These are phyloP conservation scores for Backusella circina DNA, from an alignment of 192 early-diverging fungal genomes.

Conservation along the genomic window DNA sequence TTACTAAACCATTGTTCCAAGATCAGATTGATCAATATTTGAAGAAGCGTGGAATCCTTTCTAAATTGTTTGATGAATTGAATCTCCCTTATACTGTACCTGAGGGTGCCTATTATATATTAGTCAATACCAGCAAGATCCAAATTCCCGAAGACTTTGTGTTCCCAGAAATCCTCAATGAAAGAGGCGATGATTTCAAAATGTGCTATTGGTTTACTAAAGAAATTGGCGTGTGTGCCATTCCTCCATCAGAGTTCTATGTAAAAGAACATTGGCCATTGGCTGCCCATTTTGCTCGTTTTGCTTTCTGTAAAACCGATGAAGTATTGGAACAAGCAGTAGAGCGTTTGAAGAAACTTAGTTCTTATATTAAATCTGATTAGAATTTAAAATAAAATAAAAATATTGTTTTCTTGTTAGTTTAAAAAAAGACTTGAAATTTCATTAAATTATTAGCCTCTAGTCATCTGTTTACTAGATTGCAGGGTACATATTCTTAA, in stretches of 20 bases:
- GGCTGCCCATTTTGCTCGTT: constrained; percentile 75
- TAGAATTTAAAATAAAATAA: not conserved
- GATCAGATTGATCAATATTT: constrained; percentile 67
- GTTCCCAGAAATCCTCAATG: constrained; percentile 51
- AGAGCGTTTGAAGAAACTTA: constrained; percentile 59
- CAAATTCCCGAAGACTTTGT: constrained; percentile 58
- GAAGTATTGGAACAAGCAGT: constrained; percentile 76
- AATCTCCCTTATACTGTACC: constrained; percentile 80
- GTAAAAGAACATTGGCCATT: constrained; percentile 58
- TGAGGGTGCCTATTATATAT: constrained; percentile 91
- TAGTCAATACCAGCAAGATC: constrained; percentile 76
- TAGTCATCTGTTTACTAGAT: not conserved
- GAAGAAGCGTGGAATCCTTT: constrained; percentile 69
- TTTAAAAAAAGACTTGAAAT: not conserved
- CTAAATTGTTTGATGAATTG: constrained; percentile 57
- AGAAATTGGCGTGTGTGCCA: constrained; percentile 86
- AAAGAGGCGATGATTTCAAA: constrained; percentile 71
- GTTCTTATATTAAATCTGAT: constrained; percentile 40
- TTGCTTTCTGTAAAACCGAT: constrained; percentile 92
- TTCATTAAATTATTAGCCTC: not conserved
- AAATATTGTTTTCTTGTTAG: not conserved
- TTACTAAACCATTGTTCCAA: constrained; percentile 60
- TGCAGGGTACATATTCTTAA: not conserved
- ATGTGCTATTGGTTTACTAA: constrained; percentile 83
- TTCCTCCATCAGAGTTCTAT: constrained; percentile 92